These are phyloP conservation scores for Amylostereum chailletii DNA, from an alignment of 1,284 basidiomycete species.

Conservation along the genomic window DNA sequence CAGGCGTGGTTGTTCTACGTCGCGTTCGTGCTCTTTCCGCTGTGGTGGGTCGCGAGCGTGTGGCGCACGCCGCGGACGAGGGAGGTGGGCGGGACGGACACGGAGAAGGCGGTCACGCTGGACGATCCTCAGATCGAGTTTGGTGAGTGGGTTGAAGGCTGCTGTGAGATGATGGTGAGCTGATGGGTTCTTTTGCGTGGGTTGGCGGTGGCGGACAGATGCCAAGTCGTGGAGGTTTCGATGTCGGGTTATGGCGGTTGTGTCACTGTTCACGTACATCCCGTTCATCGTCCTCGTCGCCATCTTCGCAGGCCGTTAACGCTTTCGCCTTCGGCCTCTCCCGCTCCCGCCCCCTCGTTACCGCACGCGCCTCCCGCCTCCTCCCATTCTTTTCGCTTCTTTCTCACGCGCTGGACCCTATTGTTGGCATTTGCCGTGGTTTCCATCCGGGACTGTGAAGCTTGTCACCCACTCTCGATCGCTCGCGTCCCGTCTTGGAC, in stretches of 20 bases:
- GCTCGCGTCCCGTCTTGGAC: too few species aligned
- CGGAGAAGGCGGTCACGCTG: constrained; percentile 61
- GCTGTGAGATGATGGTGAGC: too few species aligned
- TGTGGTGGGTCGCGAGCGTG: constrained; percentile 69
- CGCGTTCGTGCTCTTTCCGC: constrained; percentile 64
- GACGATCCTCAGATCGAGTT: constrained; percentile 73
- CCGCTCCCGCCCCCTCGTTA: too few species aligned
- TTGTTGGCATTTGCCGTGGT: too few species aligned
- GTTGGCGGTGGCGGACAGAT: constrained; percentile 25
- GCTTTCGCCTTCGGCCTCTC: too few species aligned
- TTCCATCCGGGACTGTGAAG: too few species aligned
- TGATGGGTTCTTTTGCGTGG: background rate
- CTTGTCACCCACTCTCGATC: too few species aligned
- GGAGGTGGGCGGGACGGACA: constrained; percentile 45
- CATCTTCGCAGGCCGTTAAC: constrained; percentile 35
- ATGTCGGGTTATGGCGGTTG: constrained; percentile 58
- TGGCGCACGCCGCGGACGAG: constrained; percentile 53
- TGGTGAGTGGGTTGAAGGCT: constrained; percentile 34
- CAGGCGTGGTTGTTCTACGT: constrained; percentile 73
- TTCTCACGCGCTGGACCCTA: too few species aligned
- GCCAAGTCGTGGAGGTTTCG: constrained; percentile 62
- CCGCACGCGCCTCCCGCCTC: too few species aligned
- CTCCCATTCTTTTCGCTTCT: too few species aligned
- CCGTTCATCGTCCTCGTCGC: constrained; percentile 68
- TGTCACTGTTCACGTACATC: constrained; percentile 67